phyloP scores from a whole-genome alignment of 163 green algal genomes.

The Volvox carteri region DNA sequence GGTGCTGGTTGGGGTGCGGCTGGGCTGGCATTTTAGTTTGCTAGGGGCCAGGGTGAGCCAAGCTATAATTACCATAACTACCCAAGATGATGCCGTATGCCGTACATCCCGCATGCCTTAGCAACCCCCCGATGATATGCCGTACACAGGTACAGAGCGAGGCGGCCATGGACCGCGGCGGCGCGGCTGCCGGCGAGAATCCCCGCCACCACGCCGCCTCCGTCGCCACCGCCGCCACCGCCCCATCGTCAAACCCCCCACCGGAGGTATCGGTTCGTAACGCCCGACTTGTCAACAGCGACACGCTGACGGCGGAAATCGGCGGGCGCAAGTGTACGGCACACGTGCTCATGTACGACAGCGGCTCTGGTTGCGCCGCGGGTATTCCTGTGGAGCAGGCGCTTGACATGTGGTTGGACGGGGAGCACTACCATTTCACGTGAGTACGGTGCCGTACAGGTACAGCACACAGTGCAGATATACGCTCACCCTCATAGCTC shows the following conservation, averaged over 20 bases:
- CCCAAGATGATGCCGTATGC: no score
- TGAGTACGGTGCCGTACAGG: constrained; percentile 4
- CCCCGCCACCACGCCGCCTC: neutral
- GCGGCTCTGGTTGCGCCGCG: neutral
- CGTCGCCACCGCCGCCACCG: neutral
- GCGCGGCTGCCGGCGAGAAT: neutral
- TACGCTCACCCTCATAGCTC: no score
- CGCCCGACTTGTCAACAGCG: constrained; percentile 15
- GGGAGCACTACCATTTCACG: constrained; percentile 75
- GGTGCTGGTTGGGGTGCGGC: neutral
- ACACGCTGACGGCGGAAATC: constrained; percentile 65
- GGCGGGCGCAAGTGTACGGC: constrained; percentile 58
- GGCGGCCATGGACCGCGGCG: neutral
- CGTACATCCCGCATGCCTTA: no score
- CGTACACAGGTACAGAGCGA: constrained; percentile 24
- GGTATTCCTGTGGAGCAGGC: constrained; percentile 65
- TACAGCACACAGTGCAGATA: no score
- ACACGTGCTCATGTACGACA: constrained; percentile 61
- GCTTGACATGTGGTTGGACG: constrained; percentile 76
- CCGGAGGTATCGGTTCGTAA: constrained; percentile 32
- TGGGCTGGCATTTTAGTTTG: no score
- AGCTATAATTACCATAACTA: no score
- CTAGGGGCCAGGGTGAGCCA: no score
- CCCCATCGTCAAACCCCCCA: neutral
- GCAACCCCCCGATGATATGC: no score